Evolutionary conservation across 129 eudicot genomes (phyloP).

Genomic region (Cynara cardunculus): DNA sequence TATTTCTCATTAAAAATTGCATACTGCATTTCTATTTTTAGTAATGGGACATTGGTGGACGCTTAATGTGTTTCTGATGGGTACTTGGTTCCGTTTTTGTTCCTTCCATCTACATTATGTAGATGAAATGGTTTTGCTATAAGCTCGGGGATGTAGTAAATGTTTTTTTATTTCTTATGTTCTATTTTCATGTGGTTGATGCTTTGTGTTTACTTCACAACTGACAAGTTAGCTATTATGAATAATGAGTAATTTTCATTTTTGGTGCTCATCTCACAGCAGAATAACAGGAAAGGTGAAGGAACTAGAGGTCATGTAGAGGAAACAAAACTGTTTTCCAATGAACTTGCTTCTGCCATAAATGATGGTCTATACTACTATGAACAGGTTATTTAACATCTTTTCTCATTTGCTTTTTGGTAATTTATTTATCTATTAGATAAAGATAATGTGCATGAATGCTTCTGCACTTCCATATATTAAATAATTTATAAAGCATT

Average conservation of each 20-base stretch:
- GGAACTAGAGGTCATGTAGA: slow-evolving; percentile 36
- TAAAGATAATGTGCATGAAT: neutral
- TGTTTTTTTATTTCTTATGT: neutral
- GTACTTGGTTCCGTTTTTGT: neutral
- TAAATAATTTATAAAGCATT: neutral
- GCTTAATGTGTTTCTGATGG: neutral
- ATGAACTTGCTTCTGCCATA: slow-evolving; percentile 87
- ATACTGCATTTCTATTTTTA: too few relatives aligned
- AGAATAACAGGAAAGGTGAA: slow-evolving; percentile 50
- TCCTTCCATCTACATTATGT: neutral
- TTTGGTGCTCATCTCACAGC: slow-evolving; percentile 26
- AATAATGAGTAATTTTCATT: neutral
- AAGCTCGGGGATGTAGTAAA: neutral
- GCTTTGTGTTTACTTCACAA: neutral
- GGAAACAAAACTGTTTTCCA: slow-evolving; percentile 48
- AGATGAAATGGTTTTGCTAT: neutral
- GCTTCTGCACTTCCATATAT: neutral
- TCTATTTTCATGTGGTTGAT: neutral
- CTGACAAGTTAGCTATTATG: neutral
- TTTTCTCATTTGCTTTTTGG: neutral
- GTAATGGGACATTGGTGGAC: too few relatives aligned
- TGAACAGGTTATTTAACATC: slow-evolving; percentile 66
- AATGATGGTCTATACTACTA: slow-evolving; percentile 87
- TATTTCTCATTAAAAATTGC: neutral
- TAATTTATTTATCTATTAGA: neutral